Percentiles rank a stretch among this genome's conserved stretches.
Evolutionary conservation across 2,329 filamentous ascomycete genomes (phyloP).

Genomic region (Sporothrix inflata): DNA sequence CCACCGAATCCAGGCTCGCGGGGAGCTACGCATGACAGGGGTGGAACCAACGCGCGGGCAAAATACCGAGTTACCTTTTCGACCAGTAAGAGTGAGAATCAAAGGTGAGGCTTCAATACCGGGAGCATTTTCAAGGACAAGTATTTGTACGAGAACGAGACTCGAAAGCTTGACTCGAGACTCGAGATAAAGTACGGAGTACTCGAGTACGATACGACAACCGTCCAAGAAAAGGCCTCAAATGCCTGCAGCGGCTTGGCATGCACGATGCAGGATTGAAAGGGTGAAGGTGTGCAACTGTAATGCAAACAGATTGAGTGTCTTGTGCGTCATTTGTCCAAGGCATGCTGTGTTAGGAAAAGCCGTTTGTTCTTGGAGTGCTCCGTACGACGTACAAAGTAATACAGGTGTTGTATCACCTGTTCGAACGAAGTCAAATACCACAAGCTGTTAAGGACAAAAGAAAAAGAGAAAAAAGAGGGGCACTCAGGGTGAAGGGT

Average conservation of each 20-base stretch:
- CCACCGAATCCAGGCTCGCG: conserved; percentile 12
- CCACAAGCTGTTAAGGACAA: not conserved
- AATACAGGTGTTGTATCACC: not conserved
- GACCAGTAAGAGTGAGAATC: not conserved
- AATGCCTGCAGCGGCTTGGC: not conserved
- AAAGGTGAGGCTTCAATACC: not conserved
- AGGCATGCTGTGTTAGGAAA: not conserved
- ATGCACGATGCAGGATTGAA: not conserved
- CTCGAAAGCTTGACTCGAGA: not conserved
- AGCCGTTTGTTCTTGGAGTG: not conserved
- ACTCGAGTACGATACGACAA: not conserved
- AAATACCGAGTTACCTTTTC: conserved; percentile 8
- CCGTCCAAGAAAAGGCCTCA: not conserved
- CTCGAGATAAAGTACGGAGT: not conserved
- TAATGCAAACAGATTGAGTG: not conserved
- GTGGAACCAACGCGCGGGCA: not conserved
- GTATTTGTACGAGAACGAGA: not conserved
- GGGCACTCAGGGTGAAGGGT: not conserved
- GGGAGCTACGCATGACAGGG: not conserved
- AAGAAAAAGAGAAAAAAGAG: conserved; percentile 10
- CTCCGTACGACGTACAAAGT: not conserved
- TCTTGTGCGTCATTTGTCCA: not conserved
- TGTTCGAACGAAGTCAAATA: not conserved
- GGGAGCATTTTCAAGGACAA: not conserved
- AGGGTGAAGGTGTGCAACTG: not conserved